These are phyloP conservation scores for Apiospora phragmitis DNA, from an alignment of 2,329 filamentous ascomycete genomes.

Conservation along the genomic window DNA sequence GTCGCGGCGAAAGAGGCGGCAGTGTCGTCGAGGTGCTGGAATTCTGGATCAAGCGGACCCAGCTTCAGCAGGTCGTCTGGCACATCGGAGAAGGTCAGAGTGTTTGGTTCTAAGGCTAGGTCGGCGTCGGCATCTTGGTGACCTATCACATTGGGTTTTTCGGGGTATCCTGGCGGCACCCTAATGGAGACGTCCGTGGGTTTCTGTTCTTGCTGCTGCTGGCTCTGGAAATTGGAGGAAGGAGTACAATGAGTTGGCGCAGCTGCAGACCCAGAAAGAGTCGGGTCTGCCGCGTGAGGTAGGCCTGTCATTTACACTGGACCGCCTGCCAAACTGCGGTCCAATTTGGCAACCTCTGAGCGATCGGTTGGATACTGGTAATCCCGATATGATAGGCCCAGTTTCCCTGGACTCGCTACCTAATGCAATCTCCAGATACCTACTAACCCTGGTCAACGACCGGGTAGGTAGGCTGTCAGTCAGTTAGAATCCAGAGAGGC, in stretches of 20 bases:
- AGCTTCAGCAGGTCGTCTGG: conserved; percentile 42
- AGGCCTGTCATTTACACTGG: conserved; percentile 29
- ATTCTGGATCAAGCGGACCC: conserved; percentile 27
- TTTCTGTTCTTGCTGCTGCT: conserved; percentile 12
- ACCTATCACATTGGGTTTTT: conserved; percentile 11
- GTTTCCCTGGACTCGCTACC: conserved; percentile 1
- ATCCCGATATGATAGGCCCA: background rate
- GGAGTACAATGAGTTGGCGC: background rate
- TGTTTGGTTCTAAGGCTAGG: conserved; percentile 19
- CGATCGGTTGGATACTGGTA: background rate
- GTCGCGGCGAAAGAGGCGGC: conserved; percentile 18
- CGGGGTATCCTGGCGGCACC: conserved; percentile 1
- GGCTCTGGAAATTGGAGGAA: conserved; percentile 17
- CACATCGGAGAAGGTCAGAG: conserved; percentile 40
- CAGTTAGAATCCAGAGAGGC: background rate
- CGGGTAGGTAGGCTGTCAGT: background rate
- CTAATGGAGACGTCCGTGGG: conserved; percentile 1
- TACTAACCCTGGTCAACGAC: conserved; percentile 3
- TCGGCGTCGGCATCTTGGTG: conserved; percentile 22
- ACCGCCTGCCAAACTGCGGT: conserved; percentile 12
- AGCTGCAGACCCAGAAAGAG: conserved; percentile 18
- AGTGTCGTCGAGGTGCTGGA: background rate
- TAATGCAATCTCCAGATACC: conserved; percentile 1
- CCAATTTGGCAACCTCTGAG: conserved; percentile 3
- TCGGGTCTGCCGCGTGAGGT: conserved; percentile 23